Evolutionary conservation across 179 eudicot genomes (phyloP).

Genomic region (Nepenthes alata): DNA sequence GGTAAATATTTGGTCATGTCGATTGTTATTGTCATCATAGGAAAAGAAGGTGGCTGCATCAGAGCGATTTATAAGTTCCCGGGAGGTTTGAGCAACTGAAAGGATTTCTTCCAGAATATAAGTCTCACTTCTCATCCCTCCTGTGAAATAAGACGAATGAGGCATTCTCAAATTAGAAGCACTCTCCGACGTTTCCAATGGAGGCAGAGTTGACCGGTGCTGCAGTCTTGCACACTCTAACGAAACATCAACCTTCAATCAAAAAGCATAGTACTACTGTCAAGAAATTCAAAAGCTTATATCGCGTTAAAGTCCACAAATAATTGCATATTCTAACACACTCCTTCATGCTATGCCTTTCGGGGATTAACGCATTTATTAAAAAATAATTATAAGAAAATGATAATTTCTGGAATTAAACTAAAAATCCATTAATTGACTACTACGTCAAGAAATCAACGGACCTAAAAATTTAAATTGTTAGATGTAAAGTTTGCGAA

Average conservation of each 20-base stretch:
- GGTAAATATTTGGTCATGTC: not conserved
- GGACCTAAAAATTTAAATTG: too few species aligned
- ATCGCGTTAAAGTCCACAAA: too few species aligned
- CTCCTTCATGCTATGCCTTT: too few species aligned
- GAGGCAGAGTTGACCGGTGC: conserved; percentile 57
- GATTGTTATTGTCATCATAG: not conserved
- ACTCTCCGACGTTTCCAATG: conserved; percentile 32
- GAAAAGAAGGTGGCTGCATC: not conserved
- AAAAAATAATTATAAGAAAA: too few species aligned
- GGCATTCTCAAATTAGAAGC: not conserved
- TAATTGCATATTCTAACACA: too few species aligned
- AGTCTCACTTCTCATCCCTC: conserved; percentile 6
- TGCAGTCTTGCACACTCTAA: conserved; percentile 83
- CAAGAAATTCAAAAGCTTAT: too few species aligned
- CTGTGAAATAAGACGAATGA: too few species aligned
- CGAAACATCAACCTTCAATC: conserved; percentile 63
- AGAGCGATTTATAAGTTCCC: conserved; percentile 30
- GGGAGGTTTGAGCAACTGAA: conserved; percentile 55
- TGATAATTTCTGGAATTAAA: too few species aligned
- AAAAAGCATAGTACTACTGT: not conserved
- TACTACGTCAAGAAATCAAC: too few species aligned
- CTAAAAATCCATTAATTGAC: too few species aligned
- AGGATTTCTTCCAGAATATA: conserved; percentile 43
- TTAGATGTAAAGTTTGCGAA: too few species aligned
- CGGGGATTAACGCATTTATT: too few species aligned